These are phyloP conservation scores for Acer yangbiense DNA, from an alignment of 345 rosid species.

Conservation along the genomic window DNA sequence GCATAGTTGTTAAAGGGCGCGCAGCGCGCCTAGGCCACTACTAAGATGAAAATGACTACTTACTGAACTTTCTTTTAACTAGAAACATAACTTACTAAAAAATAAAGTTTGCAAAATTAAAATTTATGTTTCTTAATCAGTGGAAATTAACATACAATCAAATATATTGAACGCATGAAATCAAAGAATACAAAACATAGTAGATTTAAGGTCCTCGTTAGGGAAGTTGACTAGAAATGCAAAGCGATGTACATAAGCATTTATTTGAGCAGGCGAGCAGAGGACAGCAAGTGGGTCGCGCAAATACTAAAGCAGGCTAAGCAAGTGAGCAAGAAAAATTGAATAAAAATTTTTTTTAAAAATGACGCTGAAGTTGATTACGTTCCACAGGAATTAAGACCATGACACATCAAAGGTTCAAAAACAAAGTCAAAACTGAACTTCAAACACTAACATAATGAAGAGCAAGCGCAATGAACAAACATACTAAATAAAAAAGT, in stretches of 20 bases:
- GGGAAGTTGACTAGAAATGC: neutral
- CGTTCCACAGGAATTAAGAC: neutral
- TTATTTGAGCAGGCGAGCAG: neutral
- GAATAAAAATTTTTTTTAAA: neutral
- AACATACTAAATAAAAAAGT: neutral
- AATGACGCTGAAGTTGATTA: neutral
- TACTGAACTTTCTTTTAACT: neutral
- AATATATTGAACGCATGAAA: neutral
- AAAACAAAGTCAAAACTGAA: neutral
- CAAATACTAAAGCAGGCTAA: neutral
- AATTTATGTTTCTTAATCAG: neutral
- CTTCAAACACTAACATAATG: neutral
- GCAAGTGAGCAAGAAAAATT: neutral
- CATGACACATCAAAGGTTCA: neutral
- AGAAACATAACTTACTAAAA: neutral
- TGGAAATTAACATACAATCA: neutral
- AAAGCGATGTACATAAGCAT: neutral
- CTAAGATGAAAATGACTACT: neutral
- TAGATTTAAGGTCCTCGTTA: neutral
- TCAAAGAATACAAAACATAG: neutral
- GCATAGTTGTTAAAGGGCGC: too few species aligned
- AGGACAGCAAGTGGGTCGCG: neutral
- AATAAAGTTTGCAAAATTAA: neutral
- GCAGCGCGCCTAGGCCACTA: neutral
- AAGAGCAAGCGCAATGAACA: neutral